phyloP scores from a whole-genome alignment of 164 flowering plant genomes.

The Litsea cubeba region DNA sequence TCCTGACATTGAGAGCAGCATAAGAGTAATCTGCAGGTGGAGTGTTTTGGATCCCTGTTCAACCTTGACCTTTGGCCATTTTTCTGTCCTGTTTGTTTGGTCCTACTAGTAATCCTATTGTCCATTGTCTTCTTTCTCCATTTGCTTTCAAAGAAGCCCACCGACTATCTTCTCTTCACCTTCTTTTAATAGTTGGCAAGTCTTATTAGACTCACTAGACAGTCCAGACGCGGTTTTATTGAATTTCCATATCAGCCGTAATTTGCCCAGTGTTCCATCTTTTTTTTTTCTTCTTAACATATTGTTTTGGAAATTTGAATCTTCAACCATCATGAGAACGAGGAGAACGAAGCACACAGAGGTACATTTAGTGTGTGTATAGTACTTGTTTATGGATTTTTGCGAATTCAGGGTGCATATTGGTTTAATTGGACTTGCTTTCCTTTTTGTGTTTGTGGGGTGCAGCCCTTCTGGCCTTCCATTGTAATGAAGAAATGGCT shows the following conservation, averaged over 20 bases:
- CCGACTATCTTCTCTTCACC: constrained; percentile 5
- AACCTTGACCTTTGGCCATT: background rate
- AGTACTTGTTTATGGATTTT: background rate
- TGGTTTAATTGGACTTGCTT: background rate
- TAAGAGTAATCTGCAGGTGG: too few species aligned
- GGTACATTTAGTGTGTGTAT: constrained; percentile 30
- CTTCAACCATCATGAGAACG: constrained; percentile 38
- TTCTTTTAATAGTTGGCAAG: background rate
- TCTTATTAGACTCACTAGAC: background rate
- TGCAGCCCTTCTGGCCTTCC: constrained; percentile 83
- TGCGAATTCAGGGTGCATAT: background rate
- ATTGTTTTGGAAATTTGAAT: background rate
- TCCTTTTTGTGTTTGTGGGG: background rate
- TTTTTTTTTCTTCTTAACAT: background rate
- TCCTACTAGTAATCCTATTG: constrained; percentile 17
- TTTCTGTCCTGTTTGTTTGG: constrained; percentile 38
- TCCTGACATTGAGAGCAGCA: background rate
- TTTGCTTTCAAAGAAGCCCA: constrained; percentile 16
- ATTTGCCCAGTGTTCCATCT: background rate
- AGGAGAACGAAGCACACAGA: constrained; percentile 53
- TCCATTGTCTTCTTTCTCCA: constrained; percentile 4
- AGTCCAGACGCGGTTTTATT: background rate
- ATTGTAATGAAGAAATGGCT: constrained; percentile 97
- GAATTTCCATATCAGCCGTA: background rate
- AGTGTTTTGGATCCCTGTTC: too few species aligned